Evolutionary conservation across 805 yeast genomes (phyloP), one percentile per base, ranked within the genome.

Genomic region (Wickerhamomyces alni): DNA sequence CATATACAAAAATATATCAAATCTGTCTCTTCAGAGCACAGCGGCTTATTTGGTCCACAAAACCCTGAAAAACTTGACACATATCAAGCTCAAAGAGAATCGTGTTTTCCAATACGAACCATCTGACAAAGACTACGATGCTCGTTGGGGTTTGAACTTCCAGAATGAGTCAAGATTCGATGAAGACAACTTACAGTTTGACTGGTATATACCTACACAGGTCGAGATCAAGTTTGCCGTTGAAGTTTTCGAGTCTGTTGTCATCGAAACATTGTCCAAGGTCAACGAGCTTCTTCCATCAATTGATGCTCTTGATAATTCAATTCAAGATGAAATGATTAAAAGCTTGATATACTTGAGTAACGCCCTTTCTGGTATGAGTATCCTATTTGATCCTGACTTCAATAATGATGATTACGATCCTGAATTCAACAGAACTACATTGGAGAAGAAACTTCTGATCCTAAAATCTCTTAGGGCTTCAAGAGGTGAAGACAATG

Each of bases 111-210:
- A 75, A 35, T 74, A 77, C 30, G 68, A 54, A 17, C 55, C 55
- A 9, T 70, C 71, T 47, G 44, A 37, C 0, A 40, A 57, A 5
- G 44, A 51, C 7, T 40, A 44, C 17, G 77, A 70, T 36, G 68
- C 68, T 17, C 72, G 80, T 42, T 85, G 94, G 94, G 94, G 94
- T 34, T 87, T 78, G 0, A 70, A 75, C 42, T 87, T 82, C 48
- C 76, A 80, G 48, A 75, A 72, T 44, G 60, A 67, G 0, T 51
- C 59, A 16, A 66, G 86, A 45, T 77, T 80, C 38, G 54, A 67
- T 1, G 40, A 52, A 11, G 72, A 71, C 12, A 72, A 74, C 44
- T 57, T 84, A 26, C 51, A 67, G 1, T 79, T 87, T 47, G 63
- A 69, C 1, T 91, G 99, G 99, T 87, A 80, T 51, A 57, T 70